phyloP scores from a whole-genome alignment of 306 rosid genomes.

The Cicer chorassanicum region DNA sequence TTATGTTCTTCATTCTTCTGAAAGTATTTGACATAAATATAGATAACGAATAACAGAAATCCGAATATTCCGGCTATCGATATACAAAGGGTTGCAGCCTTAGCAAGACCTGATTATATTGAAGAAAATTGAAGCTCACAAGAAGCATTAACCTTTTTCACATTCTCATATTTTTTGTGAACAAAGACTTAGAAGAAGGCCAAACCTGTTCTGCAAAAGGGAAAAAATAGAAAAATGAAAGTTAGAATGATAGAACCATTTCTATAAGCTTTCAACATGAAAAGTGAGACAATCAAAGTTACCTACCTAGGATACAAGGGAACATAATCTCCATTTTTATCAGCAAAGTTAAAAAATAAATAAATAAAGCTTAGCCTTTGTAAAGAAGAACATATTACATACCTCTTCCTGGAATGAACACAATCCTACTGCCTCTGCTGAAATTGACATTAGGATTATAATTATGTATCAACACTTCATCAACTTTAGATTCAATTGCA shows the following conservation, averaged over 20 bases:
- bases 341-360: constrained; percentile 51
- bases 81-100: constrained; percentile 61
- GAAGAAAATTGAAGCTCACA: constrained; percentile 46
- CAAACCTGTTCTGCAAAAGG: constrained; percentile 60
- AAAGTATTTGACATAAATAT: constrained; percentile 48
- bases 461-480: constrained; percentile 37
- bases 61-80: constrained; percentile 61
- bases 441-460: constrained; percentile 62
- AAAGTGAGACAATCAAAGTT: constrained; percentile 39
- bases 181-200: constrained; percentile 42
- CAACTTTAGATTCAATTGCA: constrained; percentile 29
- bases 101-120: constrained; percentile 61
- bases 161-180: constrained; percentile 7
- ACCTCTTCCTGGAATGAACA: constrained; percentile 77
- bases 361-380: constrained; percentile 4
- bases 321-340: constrained; percentile 56
- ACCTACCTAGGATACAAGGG: constrained; percentile 65
- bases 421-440: constrained; percentile 53
- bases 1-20: constrained; percentile 54
- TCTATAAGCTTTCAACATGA: neutral
- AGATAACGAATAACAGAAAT: constrained; percentile 53
- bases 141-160: neutral
- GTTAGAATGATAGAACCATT: constrained; percentile 28
- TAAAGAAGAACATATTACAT: neutral
- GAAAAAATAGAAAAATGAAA: constrained; percentile 25